These are phyloP conservation scores for Pelargonium cotyledonis DNA, from an alignment of 441 rosid species.

Conservation along the genomic window DNA sequence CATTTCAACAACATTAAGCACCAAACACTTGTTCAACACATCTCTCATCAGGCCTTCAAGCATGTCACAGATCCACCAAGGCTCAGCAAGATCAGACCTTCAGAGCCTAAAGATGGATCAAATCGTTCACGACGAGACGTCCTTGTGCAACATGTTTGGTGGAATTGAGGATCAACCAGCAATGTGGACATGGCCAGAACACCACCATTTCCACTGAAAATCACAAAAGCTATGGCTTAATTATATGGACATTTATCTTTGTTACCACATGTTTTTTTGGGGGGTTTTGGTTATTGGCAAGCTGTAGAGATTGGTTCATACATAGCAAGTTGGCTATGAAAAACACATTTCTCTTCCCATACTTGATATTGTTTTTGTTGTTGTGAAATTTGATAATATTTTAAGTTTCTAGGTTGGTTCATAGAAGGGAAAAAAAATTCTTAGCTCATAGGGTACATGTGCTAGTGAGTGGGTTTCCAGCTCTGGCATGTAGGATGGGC, in stretches of 20 bases:
- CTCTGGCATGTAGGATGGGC: conserved; percentile 59
- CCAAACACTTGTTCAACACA: conserved; percentile 46
- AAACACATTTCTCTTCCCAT: conserved; percentile 33
- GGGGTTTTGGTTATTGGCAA: too few species aligned
- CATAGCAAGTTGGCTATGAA: conserved; percentile 27
- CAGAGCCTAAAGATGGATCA: conserved; percentile 45
- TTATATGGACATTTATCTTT: neutral
- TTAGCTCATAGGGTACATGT: conserved; percentile 47
- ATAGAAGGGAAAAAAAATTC: neutral
- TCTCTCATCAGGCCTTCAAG: conserved; percentile 37
- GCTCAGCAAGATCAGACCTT: conserved; percentile 44
- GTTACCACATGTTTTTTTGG: neutral
- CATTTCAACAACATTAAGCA: conserved; percentile 32
- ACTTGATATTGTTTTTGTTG: neutral
- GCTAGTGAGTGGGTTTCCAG: conserved; percentile 71
- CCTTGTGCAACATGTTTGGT: conserved; percentile 68
- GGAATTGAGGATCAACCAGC: conserved; percentile 66
- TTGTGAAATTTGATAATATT: conserved; percentile 21
- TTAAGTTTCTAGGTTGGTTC: conserved; percentile 23
- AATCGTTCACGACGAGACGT: conserved; percentile 57
- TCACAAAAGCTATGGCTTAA: neutral
- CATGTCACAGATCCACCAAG: conserved; percentile 46
- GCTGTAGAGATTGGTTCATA: too few species aligned
- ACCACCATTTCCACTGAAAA: conserved; percentile 48
- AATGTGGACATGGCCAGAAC: conserved; percentile 80